These are phyloP conservation scores for Calonectria multiphialidica DNA, from an alignment of 2,329 filamentous ascomycete genomes.

Conservation along the genomic window DNA sequence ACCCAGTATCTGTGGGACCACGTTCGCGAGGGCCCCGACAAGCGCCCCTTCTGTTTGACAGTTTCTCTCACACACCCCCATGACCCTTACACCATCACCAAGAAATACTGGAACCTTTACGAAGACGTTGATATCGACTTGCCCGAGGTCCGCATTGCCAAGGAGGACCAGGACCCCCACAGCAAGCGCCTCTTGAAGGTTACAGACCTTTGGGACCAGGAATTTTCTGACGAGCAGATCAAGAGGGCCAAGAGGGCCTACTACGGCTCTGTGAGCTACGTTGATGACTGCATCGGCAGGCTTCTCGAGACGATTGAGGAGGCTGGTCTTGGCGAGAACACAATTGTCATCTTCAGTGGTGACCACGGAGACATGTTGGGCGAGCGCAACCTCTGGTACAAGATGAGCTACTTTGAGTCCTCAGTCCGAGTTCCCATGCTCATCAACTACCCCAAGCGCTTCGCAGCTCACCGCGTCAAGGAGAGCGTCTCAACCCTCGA, in stretches of 20 bases:
- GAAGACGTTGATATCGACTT: conserved; percentile 89
- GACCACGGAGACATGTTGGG: conserved; percentile 98
- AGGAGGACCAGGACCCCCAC: conserved; percentile 87
- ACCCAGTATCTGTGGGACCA: conserved; percentile 93
- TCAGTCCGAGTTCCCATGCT: conserved; percentile 91
- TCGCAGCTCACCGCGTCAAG: conserved; percentile 79
- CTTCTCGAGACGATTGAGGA: conserved; percentile 83
- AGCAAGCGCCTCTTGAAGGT: conserved; percentile 89
- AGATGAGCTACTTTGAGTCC: conserved; percentile 97
- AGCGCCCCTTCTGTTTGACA: conserved; percentile 87
- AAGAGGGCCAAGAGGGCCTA: conserved; percentile 88
- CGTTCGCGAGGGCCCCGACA: conserved; percentile 80
- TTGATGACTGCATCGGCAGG: conserved; percentile 91
- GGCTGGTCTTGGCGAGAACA: conserved; percentile 85
- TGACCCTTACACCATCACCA: conserved; percentile 93
- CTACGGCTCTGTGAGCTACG: conserved; percentile 93
- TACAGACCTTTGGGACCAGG: conserved; percentile 86
- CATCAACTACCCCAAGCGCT: conserved; percentile 82
- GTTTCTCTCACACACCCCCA: conserved; percentile 95
- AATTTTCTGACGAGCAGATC: conserved; percentile 88
- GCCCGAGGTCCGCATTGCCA: conserved; percentile 81
- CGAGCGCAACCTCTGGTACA: conserved; percentile 93
- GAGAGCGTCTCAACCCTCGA: conserved; percentile 94
- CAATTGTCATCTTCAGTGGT: conserved; percentile 91
- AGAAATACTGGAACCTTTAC: conserved; percentile 94